These are phyloP conservation scores for Hymenoscyphus fraxineus DNA, from an alignment of 2,329 filamentous ascomycete species.

Conservation along the genomic window DNA sequence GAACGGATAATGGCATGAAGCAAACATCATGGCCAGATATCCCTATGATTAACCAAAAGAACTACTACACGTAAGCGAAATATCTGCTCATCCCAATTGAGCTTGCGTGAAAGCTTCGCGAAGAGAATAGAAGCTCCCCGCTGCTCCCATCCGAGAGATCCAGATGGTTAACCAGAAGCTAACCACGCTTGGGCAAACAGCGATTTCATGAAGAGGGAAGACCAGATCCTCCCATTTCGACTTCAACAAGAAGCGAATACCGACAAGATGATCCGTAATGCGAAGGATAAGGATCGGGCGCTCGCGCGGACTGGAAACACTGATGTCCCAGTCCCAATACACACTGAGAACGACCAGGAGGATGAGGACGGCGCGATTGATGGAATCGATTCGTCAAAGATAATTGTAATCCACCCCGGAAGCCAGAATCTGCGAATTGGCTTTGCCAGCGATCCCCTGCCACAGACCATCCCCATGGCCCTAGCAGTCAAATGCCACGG, in stretches of 20 bases:
- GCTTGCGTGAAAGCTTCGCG: neutral
- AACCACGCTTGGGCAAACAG: constrained; percentile 42
- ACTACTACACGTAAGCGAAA: constrained; percentile 84
- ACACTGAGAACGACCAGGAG: constrained; percentile 44
- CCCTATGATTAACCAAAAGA: constrained; percentile 96
- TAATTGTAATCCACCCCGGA: constrained; percentile 91
- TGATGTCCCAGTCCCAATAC: constrained; percentile 59
- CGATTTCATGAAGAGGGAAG: constrained; percentile 97
- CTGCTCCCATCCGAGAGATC: neutral
- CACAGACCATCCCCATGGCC: constrained; percentile 90
- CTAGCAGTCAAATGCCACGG: constrained; percentile 75
- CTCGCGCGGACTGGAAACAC: constrained; percentile 70
- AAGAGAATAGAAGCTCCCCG: neutral
- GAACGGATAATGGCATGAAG: constrained; percentile 98
- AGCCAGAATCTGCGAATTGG: constrained; percentile 95
- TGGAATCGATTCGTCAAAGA: constrained; percentile 74
- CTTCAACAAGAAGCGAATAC: constrained; percentile 83
- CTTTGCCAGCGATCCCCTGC: constrained; percentile 90
- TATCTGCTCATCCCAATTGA: neutral
- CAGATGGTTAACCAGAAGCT: neutral
- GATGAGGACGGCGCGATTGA: constrained; percentile 55
- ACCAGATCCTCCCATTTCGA: constrained; percentile 86
- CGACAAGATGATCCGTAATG: constrained; percentile 77
- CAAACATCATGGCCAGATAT: constrained; percentile 91
- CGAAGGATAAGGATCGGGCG: constrained; percentile 82